Percentiles rank a stretch among this genome's conserved stretches.
Evolutionary conservation across 768 basidiomycete genomes (phyloP).

Genomic region (Dentipellis fragilis): DNA sequence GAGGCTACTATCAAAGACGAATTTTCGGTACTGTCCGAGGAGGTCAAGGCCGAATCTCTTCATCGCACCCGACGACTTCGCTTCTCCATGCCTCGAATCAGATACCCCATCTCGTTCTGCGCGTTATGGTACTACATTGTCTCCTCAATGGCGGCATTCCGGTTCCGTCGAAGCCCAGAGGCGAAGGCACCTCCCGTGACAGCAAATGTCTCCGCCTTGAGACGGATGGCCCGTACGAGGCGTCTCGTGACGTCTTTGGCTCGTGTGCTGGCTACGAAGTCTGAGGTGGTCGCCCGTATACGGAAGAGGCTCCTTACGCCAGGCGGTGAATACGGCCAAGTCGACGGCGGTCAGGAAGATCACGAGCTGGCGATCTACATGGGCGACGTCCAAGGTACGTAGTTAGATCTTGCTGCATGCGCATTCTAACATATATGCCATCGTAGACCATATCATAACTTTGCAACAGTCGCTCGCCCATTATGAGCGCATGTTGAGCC

Average conservation of each 20-base stretch:
- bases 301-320: slow-evolving; percentile 56
- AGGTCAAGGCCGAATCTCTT: slow-evolving; percentile 1
- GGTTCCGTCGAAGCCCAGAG: not conserved
- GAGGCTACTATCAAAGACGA: not conserved
- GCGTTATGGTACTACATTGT: not conserved
- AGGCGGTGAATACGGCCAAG: slow-evolving; percentile 22
- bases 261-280: slow-evolving; percentile 69
- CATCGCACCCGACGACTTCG: slow-evolving; percentile 4
- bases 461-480: slow-evolving; percentile 77
- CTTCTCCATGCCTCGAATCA: slow-evolving; percentile 19
- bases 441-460: slow-evolving; percentile 78
- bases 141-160: not conserved
- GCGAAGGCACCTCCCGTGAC: slow-evolving; percentile 11
- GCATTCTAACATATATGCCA: not conserved
- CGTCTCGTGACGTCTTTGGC: slow-evolving; percentile 71
- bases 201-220: slow-evolving; percentile 40
- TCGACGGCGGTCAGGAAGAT: slow-evolving; percentile 34
- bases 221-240: slow-evolving; percentile 71
- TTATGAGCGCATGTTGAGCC: slow-evolving; percentile 81
- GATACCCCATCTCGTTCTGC: slow-evolving; percentile 20
- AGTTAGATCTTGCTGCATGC: not conserved
- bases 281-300: slow-evolving; percentile 71
- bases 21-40: not conserved
- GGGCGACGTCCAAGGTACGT: slow-evolving; percentile 80
- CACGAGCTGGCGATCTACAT: slow-evolving; percentile 77